Conservation (phyloP, 2,329 filamentous ascomycete genomes). For the Paraconiothyrium sp. region DNA sequence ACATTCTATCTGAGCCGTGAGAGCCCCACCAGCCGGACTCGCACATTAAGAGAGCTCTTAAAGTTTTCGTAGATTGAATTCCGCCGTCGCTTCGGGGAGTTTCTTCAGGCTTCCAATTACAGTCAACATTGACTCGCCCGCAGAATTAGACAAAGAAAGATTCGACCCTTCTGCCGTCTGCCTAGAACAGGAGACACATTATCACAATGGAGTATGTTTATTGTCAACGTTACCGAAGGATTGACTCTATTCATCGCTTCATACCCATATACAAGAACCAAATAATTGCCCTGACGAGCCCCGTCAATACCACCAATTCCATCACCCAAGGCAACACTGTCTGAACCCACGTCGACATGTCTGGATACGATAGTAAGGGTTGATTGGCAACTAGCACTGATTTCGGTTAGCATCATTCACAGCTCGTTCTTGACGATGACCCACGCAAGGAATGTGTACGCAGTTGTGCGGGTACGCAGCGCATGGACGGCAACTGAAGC, state of each 20-base stretch:
- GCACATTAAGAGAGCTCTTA: no score
- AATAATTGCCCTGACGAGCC: not conserved
- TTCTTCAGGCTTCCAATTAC: no score
- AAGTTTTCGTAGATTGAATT: no score
- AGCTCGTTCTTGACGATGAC: not conserved
- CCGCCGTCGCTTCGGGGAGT: no score
- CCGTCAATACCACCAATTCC: not conserved
- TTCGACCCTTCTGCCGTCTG: no score
- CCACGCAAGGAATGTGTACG: not conserved
- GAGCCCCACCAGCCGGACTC: no score
- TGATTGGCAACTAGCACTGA: not conserved
- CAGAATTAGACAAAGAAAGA: no score
- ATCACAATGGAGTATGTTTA: not conserved
- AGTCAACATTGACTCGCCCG: no score
- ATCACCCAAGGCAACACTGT: not conserved
- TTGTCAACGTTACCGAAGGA: not conserved
- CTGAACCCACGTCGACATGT: not conserved
- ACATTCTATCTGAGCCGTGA: no score
- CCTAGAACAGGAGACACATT: not conserved
- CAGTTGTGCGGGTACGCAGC: not conserved
- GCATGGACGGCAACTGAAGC: not conserved
- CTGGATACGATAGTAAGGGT: not conserved
- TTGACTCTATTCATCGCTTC: not conserved
- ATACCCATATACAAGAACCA: not conserved
- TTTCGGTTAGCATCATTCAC: not conserved